Conservation (phyloP, 2,329 filamentous ascomycete genomes). For the Dactylellina drechsleri region DNA sequence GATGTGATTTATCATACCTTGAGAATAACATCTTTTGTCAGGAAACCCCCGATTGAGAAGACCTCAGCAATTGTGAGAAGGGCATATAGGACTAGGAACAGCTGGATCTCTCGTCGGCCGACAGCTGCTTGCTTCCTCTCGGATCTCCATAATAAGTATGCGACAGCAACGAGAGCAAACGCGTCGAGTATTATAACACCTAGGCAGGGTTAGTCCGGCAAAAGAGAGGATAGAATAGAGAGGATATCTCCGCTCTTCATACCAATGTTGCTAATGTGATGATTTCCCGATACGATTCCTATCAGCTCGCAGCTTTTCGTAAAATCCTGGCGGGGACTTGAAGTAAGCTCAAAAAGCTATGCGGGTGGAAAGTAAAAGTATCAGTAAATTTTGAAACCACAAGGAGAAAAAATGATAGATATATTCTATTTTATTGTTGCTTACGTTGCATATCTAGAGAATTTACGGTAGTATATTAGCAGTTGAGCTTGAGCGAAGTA, state of each 20-base stretch:
- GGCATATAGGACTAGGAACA: constrained; percentile 88
- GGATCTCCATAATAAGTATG: constrained; percentile 79
- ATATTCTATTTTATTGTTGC: constrained; percentile 3
- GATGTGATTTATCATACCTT: constrained; percentile 64
- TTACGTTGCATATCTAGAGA: constrained; percentile 44
- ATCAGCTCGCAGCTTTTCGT: constrained; percentile 50
- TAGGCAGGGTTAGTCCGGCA: constrained; percentile 60
- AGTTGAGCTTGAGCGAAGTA: background rate
- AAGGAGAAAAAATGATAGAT: constrained; percentile 2
- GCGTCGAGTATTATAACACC: constrained; percentile 87
- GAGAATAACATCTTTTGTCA: constrained; percentile 69
- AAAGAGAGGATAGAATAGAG: background rate
- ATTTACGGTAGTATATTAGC: background rate
- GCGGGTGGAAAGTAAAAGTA: background rate
- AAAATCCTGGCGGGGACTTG: background rate
- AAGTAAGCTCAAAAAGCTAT: constrained; percentile 23
- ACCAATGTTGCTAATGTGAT: constrained; percentile 83
- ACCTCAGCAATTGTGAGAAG: constrained; percentile 94
- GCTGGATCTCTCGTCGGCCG: constrained; percentile 93
- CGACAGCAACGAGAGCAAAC: constrained; percentile 75
- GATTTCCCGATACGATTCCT: constrained; percentile 63
- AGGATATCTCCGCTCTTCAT: constrained; percentile 60
- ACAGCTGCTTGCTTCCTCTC: constrained; percentile 93
- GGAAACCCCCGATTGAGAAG: constrained; percentile 91
- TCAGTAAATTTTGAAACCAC: background rate